Evolutionary conservation across 1,284 basidiomycete genomes (phyloP), one percentile per base, ranked within the genome.

Genomic region (Sporisorium reilianum): DNA sequence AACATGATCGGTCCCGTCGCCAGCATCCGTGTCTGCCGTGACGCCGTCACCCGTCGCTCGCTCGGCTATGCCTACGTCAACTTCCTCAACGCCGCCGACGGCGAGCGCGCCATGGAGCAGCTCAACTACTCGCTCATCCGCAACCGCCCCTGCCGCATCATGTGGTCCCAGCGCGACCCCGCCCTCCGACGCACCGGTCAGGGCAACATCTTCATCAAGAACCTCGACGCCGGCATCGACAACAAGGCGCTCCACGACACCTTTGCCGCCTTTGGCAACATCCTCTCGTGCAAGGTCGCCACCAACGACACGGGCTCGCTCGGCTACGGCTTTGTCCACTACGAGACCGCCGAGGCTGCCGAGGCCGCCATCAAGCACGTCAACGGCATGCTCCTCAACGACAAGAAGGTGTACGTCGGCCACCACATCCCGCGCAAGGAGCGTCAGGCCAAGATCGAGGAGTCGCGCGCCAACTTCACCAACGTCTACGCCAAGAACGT

Each of bases 161-260:
- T 99, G 97, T 98, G 97, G 95, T 98, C 95, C 84, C 96, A 99
- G 90, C 94, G 97, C 86, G 97, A 99, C 88, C 97, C 97, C 72
- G 93, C 94, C 81, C 90, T 99, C 84, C 94, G 97, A 87, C 98
- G 99, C 90, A 98, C 95, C 77, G 95, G 95, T 78, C 95, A 97
- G 88, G 97, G 97, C 87, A 99, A 99, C 87, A 96, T 99, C 85
- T 99, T 99, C 88, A 99, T 99, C 89, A 99, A 99, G 89, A 99
- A 99, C 88, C 88, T 99, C 79, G 97, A 99, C 86, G 94, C 97
- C 87, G 89, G 89, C 74, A 99, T 99, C 81, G 97, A 99, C 88
- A 99, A 99, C 90, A 99, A 99, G 91, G 97, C 97, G 77, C 93
- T 99, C 69, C 97, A 99, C 86, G 97, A 99, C 86, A 99, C 97